phyloP scores from a whole-genome alignment of 2,329 filamentous ascomycete genomes.

The Hyphodiscus sp. region DNA sequence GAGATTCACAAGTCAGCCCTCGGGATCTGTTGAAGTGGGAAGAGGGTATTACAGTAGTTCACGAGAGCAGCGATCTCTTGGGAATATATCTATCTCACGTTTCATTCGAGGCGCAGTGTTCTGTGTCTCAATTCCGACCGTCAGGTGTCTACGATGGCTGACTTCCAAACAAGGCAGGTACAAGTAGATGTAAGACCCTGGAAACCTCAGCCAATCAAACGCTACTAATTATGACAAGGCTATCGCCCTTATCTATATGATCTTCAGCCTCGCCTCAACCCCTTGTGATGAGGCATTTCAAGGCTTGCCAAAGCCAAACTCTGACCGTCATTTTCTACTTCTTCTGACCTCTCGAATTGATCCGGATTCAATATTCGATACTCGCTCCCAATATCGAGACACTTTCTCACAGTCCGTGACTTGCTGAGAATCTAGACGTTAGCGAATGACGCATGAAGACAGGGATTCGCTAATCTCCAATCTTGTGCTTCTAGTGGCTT shows the following conservation, averaged over 20 bases:
- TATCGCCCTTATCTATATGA: not conserved
- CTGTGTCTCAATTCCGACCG: not conserved
- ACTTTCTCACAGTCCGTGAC: not conserved
- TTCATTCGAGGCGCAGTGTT: not conserved
- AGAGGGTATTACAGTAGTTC: no score
- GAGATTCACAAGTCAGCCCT: not conserved
- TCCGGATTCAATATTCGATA: not conserved
- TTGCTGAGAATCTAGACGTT: not conserved
- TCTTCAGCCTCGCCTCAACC: not conserved
- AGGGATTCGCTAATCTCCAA: not conserved
- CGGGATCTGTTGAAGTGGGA: not conserved
- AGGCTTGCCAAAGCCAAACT: not conserved
- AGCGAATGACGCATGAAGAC: not conserved
- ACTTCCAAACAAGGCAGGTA: not conserved
- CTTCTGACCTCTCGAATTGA: not conserved
- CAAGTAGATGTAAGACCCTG: not conserved
- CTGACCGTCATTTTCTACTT: not conserved
- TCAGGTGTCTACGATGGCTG: not conserved
- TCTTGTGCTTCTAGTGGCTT: not conserved
- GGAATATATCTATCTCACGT: not conserved
- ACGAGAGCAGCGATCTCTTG: not conserved
- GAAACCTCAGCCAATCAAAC: not conserved
- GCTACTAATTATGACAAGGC: not conserved
- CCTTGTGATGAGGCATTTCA: not conserved
- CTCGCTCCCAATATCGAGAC: not conserved